phyloP scores from a whole-genome alignment of 805 yeast species.

The Saccharomycopsis malanga region DNA sequence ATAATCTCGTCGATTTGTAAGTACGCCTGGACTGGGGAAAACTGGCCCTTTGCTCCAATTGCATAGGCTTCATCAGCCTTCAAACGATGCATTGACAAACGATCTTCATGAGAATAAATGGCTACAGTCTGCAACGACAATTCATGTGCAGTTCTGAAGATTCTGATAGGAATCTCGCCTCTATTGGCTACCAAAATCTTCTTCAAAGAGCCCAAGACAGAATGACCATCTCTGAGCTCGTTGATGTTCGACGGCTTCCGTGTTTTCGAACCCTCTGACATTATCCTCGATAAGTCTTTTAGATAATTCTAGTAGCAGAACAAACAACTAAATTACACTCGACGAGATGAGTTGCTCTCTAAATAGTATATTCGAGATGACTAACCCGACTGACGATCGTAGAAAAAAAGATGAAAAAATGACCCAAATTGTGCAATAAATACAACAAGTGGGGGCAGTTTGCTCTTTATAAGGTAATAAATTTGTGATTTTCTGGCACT shows the following conservation, averaged over 20 bases:
- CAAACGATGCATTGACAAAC: constrained; percentile 88
- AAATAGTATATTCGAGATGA: too few species aligned
- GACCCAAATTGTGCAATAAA: too few species aligned
- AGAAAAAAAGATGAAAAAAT: too few species aligned
- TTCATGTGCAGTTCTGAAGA: constrained; percentile 96
- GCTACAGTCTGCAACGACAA: constrained; percentile 96
- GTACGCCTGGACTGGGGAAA: constrained; percentile 92
- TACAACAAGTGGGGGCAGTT: too few species aligned
- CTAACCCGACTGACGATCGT: too few species aligned
- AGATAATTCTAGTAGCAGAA: too few species aligned
- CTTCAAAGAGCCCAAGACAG: constrained; percentile 34
- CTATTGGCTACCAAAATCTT: constrained; percentile 76
- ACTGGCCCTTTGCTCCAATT: constrained; percentile 84
- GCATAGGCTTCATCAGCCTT: constrained; percentile 93
- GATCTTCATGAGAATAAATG: constrained; percentile 91
- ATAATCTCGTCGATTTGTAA: constrained; percentile 93
- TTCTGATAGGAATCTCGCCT: constrained; percentile 81
- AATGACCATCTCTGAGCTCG: constrained; percentile 19
- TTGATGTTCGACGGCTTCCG: constrained; percentile 16
- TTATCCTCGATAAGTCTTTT: too few species aligned
- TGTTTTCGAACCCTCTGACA: too few species aligned
- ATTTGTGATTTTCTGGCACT: too few species aligned
- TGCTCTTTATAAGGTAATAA: too few species aligned
- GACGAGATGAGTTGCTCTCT: too few species aligned
- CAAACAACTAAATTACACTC: too few species aligned